Conservation (phyloP, 73 alveolate genomes). For the Paramecium octaurelia region DNA sequence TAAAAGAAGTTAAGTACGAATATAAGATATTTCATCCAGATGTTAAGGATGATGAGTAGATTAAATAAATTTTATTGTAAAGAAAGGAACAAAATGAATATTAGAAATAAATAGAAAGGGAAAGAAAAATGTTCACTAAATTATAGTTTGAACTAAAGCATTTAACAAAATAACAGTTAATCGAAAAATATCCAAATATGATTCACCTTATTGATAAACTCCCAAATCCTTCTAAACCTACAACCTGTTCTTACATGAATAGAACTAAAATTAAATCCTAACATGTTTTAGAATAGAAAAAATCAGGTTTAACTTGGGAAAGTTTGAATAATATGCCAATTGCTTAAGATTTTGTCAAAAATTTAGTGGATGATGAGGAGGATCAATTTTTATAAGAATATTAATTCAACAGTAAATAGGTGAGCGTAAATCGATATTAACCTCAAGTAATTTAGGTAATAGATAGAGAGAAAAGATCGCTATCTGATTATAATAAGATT, state of each 20-base stretch:
- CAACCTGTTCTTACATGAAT: neutral
- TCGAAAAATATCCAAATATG: neutral
- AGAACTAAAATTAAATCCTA: neutral
- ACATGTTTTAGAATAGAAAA: neutral
- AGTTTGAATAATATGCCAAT: neutral
- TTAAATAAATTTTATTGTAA: neutral
- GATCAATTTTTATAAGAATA: neutral
- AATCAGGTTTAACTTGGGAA: constrained; percentile 2
- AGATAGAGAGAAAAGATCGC: neutral
- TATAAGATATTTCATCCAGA: neutral
- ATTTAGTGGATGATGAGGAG: constrained; percentile 13
- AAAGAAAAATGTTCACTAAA: neutral
- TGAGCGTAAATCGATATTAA: neutral
- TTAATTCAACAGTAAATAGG: neutral
- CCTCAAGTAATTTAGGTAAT: neutral
- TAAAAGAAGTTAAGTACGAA: neutral
- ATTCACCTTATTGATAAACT: neutral
- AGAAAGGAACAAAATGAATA: neutral
- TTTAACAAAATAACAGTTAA: neutral
- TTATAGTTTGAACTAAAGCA: neutral
- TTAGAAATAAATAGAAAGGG: neutral
- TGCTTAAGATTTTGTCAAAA: neutral
- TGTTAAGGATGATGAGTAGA: neutral
- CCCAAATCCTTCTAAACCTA: neutral
- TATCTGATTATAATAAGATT: neutral